phyloP scores from a whole-genome alignment of 2,329 filamentous ascomycete genomes.

The Metarhizium humberi region DNA sequence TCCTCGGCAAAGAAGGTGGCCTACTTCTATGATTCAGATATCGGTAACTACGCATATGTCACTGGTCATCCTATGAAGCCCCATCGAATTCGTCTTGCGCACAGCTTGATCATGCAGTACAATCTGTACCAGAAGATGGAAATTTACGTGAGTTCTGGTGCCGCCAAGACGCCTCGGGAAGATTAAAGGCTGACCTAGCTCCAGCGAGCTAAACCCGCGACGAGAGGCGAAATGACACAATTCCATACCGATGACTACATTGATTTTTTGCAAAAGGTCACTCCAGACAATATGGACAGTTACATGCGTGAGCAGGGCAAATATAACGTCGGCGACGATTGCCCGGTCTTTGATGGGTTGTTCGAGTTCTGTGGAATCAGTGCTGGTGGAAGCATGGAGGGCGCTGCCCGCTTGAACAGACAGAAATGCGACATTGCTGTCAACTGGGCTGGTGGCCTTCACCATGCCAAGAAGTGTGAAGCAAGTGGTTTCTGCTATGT shows the following conservation, averaged over 20 bases:
- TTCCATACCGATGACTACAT: conserved; percentile 96
- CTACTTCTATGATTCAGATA: conserved; percentile 97
- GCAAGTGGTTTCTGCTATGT: conserved; percentile 98
- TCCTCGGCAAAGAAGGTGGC: conserved; percentile 69
- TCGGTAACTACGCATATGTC: conserved; percentile 96
- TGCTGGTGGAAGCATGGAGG: conserved; percentile 87
- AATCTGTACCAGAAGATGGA: conserved; percentile 96
- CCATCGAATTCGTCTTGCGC: conserved; percentile 87
- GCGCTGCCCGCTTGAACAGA: conserved; percentile 80
- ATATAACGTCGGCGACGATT: conserved; percentile 95
- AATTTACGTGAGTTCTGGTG: conserved; percentile 64
- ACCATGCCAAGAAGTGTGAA: conserved; percentile 95
- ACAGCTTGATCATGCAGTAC: conserved; percentile 93
- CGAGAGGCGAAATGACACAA: conserved; percentile 79
- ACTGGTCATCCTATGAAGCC: conserved; percentile 98
- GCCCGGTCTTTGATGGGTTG: conserved; percentile 95
- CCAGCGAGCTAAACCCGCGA: conserved; percentile 77
- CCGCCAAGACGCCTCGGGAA: not conserved
- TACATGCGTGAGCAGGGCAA: conserved; percentile 85
- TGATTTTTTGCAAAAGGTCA: conserved; percentile 89
- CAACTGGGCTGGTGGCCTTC: conserved; percentile 95
- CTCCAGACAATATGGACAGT: conserved; percentile 95
- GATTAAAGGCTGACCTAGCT: not conserved
- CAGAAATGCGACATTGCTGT: conserved; percentile 93
- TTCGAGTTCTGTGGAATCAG: conserved; percentile 95